phyloP scores from a whole-genome alignment of 2,329 filamentous ascomycete genomes.

The Daldinia sp. region DNA sequence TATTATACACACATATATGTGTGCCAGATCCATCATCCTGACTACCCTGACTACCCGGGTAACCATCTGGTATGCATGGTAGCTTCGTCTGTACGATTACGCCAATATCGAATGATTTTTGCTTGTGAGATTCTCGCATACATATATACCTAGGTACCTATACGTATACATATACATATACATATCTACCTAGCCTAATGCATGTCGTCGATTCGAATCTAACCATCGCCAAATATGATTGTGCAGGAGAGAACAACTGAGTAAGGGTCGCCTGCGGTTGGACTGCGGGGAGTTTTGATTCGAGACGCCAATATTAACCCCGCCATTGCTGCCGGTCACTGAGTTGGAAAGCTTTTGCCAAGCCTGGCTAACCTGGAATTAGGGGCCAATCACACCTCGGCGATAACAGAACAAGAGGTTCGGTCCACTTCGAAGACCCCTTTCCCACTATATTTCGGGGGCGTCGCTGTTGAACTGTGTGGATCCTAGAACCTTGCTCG shows the following conservation, averaged over 20 bases:
- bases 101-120: neutral
- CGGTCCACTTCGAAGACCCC: constrained; percentile 26
- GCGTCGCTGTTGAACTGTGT: constrained; percentile 22
- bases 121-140: too few relatives aligned
- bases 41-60: too few relatives aligned
- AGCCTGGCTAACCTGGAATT: constrained; percentile 11
- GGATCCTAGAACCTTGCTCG: constrained; percentile 11
- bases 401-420: constrained; percentile 33
- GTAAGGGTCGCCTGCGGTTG: constrained; percentile 13
- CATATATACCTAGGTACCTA: neutral
- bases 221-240: neutral
- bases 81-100: neutral
- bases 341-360: constrained; percentile 24
- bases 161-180: too few relatives aligned
- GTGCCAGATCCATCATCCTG: neutral
- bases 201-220: too few relatives aligned
- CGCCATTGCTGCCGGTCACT: constrained; percentile 18
- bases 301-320: constrained; percentile 21
- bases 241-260: neutral
- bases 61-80: neutral
- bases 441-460: constrained; percentile 22
- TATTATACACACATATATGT: neutral
- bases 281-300: constrained; percentile 20
- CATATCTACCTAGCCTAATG: too few relatives aligned
- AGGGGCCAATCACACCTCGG: constrained; percentile 26